Evolutionary conservation across 495 filamentous ascomycete species (phyloP), one percentile per base, ranked within the genome.

Genomic region (Parathielavia hyrcaniae): DNA sequence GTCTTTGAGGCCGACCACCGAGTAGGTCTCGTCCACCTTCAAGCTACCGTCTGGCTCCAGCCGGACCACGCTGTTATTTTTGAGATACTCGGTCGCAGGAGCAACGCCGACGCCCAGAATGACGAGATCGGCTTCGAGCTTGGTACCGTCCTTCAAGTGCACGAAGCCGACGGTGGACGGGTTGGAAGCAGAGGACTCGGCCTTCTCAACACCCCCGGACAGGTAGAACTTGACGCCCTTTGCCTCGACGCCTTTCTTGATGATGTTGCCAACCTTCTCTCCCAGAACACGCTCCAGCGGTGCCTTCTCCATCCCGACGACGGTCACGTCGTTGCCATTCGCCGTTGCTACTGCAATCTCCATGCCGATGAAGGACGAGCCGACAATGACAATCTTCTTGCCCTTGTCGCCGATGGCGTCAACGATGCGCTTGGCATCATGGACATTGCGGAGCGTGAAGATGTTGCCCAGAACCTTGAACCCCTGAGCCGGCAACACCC

Each of bases 321-420:
- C 82, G n/a, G 87, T 87, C 39, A 98, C 88, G 17, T 82, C 73
- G 65, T 97, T 90, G 51, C 83, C 83, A 53, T 85, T 85, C 13
- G 82, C 73, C 4, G 84, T 84, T 36, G 83, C 83, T 51, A 91
- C 96, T 41, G 86, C 89, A 30, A 96, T 81, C 73, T 98, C 93
- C 91, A 98, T 95, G 39, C 93, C 82, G 69, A 98, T 98, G 72
- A 98, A 97, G 47, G 87, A 91, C 53, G 83, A 88, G 19, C 93
- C 93, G 55, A 98, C 82, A 17, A 98, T 79, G 38, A 96, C 90
- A 64, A 97, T 82, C 72, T 95, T 95, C 77, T 93, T 96, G 43
- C 84, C 85, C 67, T 88, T 88, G 14, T 86, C 81, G n/a, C 88
- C 89, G 17, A 91, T 83, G 5, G 90, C 90, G 8, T 71, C 74